Percentiles rank a stretch among this genome's conserved stretches.
Conservation (phyloP, 306 rosid species). For the Acmispon strigosus region DNA sequence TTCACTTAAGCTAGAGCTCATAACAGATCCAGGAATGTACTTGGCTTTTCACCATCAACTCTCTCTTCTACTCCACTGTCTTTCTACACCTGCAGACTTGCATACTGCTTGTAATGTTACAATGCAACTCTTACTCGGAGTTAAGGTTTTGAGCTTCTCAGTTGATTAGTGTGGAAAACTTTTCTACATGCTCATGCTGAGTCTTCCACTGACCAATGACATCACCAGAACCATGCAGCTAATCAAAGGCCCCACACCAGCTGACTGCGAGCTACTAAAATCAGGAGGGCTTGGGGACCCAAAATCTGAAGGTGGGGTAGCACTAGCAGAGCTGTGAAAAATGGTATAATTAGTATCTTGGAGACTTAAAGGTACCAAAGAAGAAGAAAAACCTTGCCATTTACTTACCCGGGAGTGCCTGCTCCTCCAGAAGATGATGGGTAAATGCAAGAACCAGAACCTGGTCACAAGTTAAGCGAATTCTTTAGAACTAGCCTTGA, state of each 20-base stretch:
- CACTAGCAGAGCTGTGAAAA: slow-evolving; percentile 35
- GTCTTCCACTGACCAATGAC: slow-evolving; percentile 27
- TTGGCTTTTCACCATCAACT: neutral
- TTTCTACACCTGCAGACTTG: slow-evolving; percentile 24
- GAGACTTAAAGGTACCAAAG: neutral
- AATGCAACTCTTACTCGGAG: neutral
- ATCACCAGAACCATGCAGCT: slow-evolving; percentile 39
- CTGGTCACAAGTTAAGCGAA: slow-evolving; percentile 28
- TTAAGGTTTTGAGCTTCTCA: slow-evolving; percentile 7
- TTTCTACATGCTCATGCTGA: slow-evolving; percentile 23
- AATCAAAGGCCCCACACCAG: slow-evolving; percentile 39
- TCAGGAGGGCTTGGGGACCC: slow-evolving; percentile 50
- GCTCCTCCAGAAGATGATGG: slow-evolving; percentile 50
- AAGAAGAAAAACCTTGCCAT: neutral
- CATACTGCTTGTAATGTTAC: slow-evolving; percentile 20
- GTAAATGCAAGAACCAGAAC: slow-evolving; percentile 61
- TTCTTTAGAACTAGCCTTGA: slow-evolving; percentile 3
- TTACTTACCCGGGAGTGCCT: slow-evolving; percentile 43
- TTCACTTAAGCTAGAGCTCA: neutral
- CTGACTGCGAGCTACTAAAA: slow-evolving; percentile 33
- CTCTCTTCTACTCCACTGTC: slow-evolving; percentile 12
- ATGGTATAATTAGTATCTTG: slow-evolving; percentile 23
- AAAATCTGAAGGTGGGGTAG: slow-evolving; percentile 33
- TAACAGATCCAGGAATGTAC: too few relatives aligned
- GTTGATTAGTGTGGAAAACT: neutral